A percentile compares a stretch with the other conserved stretches of the same genome.
These are phyloP conservation scores for Tricholoma flavovirens DNA, from an alignment of 768 basidiomycete species.

Conservation along the genomic window DNA sequence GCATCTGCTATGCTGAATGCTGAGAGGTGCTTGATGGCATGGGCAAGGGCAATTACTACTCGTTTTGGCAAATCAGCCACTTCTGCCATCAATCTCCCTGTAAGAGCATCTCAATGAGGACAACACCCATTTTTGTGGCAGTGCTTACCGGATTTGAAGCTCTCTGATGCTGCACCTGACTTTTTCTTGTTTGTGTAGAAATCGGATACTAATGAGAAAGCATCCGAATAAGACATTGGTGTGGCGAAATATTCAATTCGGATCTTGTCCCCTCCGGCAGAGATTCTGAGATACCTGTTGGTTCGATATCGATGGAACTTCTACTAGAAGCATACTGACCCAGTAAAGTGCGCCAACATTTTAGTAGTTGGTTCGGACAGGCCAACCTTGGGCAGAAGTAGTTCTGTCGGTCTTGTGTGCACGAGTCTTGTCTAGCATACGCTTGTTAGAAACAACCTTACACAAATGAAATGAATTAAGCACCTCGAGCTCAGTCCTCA, in stretches of 20 bases:
- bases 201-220: conserved; percentile 58
- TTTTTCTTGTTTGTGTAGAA: conserved; percentile 59
- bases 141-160: conserved; percentile 38
- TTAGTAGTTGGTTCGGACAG: conserved; percentile 70
- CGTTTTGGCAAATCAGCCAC: conserved; percentile 63
- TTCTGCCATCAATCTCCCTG: conserved; percentile 59
- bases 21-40: conserved; percentile 62
- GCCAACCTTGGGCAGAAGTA: conserved; percentile 56
- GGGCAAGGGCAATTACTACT: conserved; percentile 69
- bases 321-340: conserved; percentile 31
- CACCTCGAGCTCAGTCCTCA: conserved; percentile 89
- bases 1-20: conserved; percentile 75
- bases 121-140: conserved; percentile 1
- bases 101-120: not conserved
- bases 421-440: conserved; percentile 70
- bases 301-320: conserved; percentile 6
- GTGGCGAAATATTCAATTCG: conserved; percentile 60
- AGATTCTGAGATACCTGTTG: conserved; percentile 24
- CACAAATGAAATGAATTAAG: conserved; percentile 1
- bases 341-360: conserved; percentile 66
- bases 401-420: conserved; percentile 78
- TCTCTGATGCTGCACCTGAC: conserved; percentile 33
- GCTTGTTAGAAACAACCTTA: not conserved
- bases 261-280: conserved; percentile 35
- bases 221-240: conserved; percentile 55